These are phyloP conservation scores for Corniculantispora saksenae DNA, from an alignment of 2,329 filamentous ascomycete species.

Conservation along the genomic window DNA sequence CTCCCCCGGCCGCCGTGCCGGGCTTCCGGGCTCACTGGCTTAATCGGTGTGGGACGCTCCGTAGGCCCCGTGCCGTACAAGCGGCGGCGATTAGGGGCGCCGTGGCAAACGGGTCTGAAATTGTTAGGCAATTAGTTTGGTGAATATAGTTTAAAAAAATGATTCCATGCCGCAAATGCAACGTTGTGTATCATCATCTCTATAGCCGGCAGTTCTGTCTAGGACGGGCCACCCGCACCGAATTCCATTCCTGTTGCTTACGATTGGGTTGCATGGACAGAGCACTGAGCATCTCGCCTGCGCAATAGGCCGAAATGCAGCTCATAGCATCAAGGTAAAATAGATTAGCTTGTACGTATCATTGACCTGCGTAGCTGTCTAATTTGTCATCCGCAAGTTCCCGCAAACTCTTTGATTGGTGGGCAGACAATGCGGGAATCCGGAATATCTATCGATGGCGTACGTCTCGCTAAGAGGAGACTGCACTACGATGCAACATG, in stretches of 20 bases:
- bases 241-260: neutral
- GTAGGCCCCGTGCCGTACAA: neutral
- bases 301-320: neutral
- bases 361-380: neutral
- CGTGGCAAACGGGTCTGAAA: neutral
- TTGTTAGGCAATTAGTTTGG: neutral
- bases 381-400: neutral
- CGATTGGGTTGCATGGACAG: neutral
- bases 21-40: neutral
- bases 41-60: neutral
- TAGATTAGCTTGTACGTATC: neutral
- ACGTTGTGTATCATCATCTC: neutral
- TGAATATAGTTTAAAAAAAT: neutral
- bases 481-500: neutral
- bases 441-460: neutral
- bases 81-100: too few relatives aligned
- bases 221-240: neutral
- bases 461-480: neutral
- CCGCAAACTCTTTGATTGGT: neutral
- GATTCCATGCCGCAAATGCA: neutral
- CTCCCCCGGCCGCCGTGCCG: neutral
- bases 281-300: neutral
- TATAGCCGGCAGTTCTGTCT: neutral
- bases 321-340: neutral
- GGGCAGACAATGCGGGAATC: neutral